phyloP scores from a whole-genome alignment of 31 red algal genomes.

The Bonnemaisonia californica region DNA sequence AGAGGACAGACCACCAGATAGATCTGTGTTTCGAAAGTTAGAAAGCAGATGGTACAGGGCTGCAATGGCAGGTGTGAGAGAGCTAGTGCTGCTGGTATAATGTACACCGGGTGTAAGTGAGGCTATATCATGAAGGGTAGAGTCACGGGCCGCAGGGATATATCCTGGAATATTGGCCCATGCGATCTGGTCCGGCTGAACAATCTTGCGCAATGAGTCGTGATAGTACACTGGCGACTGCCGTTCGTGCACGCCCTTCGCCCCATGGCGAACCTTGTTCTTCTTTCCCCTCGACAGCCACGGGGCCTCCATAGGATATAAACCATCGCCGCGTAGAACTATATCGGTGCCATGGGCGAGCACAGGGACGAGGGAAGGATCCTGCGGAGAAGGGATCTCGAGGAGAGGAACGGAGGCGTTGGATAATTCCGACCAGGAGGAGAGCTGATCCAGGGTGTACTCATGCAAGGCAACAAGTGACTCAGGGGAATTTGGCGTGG shows the following conservation, averaged over 20 bases:
- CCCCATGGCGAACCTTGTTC: neutral
- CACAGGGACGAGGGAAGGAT: slow-evolving; percentile 42
- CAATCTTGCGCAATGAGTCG: slow-evolving; percentile 47
- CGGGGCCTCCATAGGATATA: slow-evolving; percentile 63
- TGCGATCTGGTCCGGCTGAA: slow-evolving; percentile 68
- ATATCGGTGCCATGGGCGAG: slow-evolving; percentile 78
- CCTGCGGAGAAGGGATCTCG: slow-evolving; percentile 13
- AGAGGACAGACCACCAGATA: slow-evolving; percentile 71
- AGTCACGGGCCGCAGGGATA: slow-evolving; percentile 69
- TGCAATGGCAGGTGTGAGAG: slow-evolving; percentile 70
- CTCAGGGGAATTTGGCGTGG: neutral
- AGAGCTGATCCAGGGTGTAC: neutral
- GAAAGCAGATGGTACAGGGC: slow-evolving; percentile 81
- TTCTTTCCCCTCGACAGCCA: slow-evolving; percentile 20
- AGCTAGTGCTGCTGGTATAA: slow-evolving; percentile 76
- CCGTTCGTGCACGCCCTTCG: neutral
- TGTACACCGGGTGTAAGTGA: slow-evolving; percentile 11
- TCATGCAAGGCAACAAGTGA: neutral
- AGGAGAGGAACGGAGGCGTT: slow-evolving; percentile 3
- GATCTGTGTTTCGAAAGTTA: slow-evolving; percentile 71
- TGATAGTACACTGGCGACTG: slow-evolving; percentile 10
- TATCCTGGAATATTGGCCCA: slow-evolving; percentile 78
- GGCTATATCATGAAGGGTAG: slow-evolving; percentile 58
- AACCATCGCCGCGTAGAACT: slow-evolving; percentile 62
- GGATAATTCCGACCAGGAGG: slow-evolving; percentile 33